These are phyloP conservation scores for Boechera retrofracta DNA, from an alignment of 345 rosid genomes.

Conservation along the genomic window DNA sequence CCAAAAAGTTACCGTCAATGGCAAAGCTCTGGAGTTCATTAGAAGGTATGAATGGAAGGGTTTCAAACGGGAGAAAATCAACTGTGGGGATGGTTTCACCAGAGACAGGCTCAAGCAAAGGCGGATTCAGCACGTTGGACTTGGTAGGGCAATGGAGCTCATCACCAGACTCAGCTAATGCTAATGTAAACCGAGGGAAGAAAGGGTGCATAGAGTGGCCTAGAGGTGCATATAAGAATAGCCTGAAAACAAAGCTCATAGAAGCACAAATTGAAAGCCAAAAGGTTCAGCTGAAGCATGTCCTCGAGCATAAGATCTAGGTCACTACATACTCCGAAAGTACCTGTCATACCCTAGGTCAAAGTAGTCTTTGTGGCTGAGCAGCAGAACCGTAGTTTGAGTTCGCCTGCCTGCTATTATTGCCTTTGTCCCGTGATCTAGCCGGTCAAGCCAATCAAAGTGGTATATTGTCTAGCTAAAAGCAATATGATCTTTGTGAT, in stretches of 20 bases:
- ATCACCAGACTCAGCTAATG: constrained; percentile 65
- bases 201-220: constrained; percentile 98
- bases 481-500: constrained; percentile 13
- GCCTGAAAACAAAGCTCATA: constrained; percentile 83
- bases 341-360: neutral
- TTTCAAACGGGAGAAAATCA: constrained; percentile 72
- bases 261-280: constrained; percentile 86
- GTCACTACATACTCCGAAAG: neutral
- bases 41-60: constrained; percentile 58
- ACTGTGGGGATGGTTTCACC: constrained; percentile 58
- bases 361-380: constrained; percentile 7
- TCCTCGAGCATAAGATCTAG: constrained; percentile 84
- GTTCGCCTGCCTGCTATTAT: neutral
- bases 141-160: constrained; percentile 74
- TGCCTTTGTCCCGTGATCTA: neutral
- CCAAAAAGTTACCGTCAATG: constrained; percentile 73
- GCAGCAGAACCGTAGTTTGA: constrained; percentile 4
- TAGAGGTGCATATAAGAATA: constrained; percentile 70
- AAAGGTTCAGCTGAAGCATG: constrained; percentile 82
- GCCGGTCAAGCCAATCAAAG: constrained; percentile 4
- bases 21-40: constrained; percentile 81
- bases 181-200: constrained; percentile 69
- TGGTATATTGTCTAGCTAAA: constrained; percentile 9
- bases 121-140: constrained; percentile 57
- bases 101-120: constrained; percentile 60